Evolutionary conservation across 2,329 filamentous ascomycete genomes (phyloP), one percentile per base, ranked within the genome.

Genomic region (Pyrenochaeta sp.): DNA sequence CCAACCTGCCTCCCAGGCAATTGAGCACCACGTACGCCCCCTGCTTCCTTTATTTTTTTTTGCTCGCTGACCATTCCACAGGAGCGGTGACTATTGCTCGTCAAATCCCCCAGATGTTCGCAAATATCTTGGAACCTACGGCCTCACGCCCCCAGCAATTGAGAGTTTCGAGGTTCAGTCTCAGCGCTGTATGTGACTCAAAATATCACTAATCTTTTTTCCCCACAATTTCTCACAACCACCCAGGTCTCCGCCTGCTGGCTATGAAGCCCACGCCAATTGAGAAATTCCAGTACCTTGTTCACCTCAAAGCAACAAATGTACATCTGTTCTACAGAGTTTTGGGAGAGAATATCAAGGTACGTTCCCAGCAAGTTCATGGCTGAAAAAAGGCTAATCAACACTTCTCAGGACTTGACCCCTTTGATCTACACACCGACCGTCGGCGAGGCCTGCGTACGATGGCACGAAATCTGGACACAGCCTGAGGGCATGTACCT

Each of bases 391-490:
- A n/a, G n/a, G n/a, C n/a, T n/a, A 38, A 37, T 62, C 86, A 48
- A 70, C 56, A 7, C 7, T 14, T 21, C 6, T 3, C 79, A 87
- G 75, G 87, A 91, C 63, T 77, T 93, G 58, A 92, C 90, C 75
- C 89, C 89, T 35, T 77, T 93, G 55, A 89, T 94, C 63, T 94
- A 94, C 77, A 94, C 89, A 13, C 89, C 89, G 31, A 92, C 89
- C 65, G 91, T 99, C 63, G 94, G 94, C 64, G 93, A 97, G 71
- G 94, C 96, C 58, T 99, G 94, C 77, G 80, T 96, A 69, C 88
- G 93, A 75, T 99, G 96, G 84, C 96, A 92, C 26, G 90, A 93
- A 63, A 84, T 97, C 61, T 97, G 96, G 79, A 95, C 92, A 48
- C 88, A 92, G 59, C 92, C 94, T 15, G 94, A 97, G 80, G 91